Conservation (phyloP, 2,329 filamentous ascomycete genomes). For the Lasiodiplodia citricola region DNA sequence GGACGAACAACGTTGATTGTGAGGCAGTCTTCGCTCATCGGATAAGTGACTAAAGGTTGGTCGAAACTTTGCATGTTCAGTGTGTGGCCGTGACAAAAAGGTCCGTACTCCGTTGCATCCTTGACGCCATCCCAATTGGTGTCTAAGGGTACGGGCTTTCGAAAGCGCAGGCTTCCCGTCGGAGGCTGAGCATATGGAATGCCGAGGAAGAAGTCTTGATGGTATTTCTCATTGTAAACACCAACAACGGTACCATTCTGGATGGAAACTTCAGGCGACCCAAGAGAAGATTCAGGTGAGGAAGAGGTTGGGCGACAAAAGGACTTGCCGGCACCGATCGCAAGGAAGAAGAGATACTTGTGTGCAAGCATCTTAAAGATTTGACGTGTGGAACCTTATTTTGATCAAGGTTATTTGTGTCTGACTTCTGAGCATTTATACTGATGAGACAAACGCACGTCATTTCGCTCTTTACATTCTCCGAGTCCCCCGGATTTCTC, state of each 20-base stretch:
- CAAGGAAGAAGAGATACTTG: too few species aligned
- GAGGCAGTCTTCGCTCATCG: slow-evolving; percentile 54
- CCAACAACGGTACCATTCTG: slow-evolving; percentile 52
- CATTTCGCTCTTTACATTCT: too few species aligned
- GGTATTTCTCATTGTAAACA: slow-evolving; percentile 43
- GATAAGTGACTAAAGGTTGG: slow-evolving; percentile 23
- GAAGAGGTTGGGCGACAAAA: too few species aligned
- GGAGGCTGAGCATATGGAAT: slow-evolving; percentile 25
- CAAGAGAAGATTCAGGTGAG: too few species aligned
- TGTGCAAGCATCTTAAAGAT: too few species aligned
- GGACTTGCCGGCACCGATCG: too few species aligned
- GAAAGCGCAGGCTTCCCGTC: slow-evolving; percentile 4
- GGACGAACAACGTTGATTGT: slow-evolving; percentile 53
- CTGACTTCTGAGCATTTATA: too few species aligned
- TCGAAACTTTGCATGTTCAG: slow-evolving; percentile 50
- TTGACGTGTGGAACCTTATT: too few species aligned
- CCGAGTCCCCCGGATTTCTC: too few species aligned
- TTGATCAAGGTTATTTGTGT: too few species aligned
- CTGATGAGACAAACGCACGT: too few species aligned
- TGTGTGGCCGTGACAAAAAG: slow-evolving; percentile 52
- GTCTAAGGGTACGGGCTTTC: slow-evolving; percentile 25
- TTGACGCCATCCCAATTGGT: slow-evolving; percentile 46
- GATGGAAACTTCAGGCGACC: too few species aligned
- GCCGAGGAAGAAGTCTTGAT: slow-evolving; percentile 25
- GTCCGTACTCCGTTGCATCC: slow-evolving; percentile 47